Conservation (phyloP, 805 yeast species). For the Wickerhamiella sergipiensis region DNA sequence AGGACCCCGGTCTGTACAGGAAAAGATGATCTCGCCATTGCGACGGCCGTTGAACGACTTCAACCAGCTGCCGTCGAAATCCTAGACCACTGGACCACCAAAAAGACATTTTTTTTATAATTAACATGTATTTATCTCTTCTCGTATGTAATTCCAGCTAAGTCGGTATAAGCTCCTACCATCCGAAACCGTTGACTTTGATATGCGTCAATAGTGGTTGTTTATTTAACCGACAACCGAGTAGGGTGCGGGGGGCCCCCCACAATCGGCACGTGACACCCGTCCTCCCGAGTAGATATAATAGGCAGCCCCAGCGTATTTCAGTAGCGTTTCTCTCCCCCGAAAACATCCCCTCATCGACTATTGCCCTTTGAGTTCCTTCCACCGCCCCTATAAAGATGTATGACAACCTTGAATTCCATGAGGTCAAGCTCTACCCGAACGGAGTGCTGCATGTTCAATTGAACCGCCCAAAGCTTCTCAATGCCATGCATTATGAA, state of each 20-base stretch:
- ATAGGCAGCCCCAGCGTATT: background rate
- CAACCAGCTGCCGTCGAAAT: background rate
- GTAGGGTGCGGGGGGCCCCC: background rate
- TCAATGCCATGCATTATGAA: constrained; percentile 43
- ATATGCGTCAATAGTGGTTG: background rate
- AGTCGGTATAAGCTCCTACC: too few relatives aligned
- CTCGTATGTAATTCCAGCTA: too few relatives aligned
- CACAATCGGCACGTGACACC: background rate
- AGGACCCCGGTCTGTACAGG: constrained; percentile 17
- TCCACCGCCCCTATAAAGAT: background rate
- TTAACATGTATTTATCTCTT: background rate
- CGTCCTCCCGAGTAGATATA: background rate
- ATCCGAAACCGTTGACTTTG: too few relatives aligned
- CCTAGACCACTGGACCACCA: background rate
- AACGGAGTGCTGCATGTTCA: constrained; percentile 42
- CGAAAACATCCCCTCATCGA: too few relatives aligned
- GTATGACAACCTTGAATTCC: constrained; percentile 19
- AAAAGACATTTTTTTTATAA: too few relatives aligned
- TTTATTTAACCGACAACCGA: background rate
- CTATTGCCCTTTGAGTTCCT: too few relatives aligned
- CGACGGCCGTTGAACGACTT: constrained; percentile 4
- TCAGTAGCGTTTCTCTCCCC: too few relatives aligned
- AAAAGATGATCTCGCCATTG: constrained; percentile 18
- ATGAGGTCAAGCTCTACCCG: constrained; percentile 37
- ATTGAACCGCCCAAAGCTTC: constrained; percentile 44